Percentiles rank a stretch among this genome's conserved stretches.
Conservation (phyloP, 2,329 filamentous ascomycete species). For the Colletotrichum sojae region DNA sequence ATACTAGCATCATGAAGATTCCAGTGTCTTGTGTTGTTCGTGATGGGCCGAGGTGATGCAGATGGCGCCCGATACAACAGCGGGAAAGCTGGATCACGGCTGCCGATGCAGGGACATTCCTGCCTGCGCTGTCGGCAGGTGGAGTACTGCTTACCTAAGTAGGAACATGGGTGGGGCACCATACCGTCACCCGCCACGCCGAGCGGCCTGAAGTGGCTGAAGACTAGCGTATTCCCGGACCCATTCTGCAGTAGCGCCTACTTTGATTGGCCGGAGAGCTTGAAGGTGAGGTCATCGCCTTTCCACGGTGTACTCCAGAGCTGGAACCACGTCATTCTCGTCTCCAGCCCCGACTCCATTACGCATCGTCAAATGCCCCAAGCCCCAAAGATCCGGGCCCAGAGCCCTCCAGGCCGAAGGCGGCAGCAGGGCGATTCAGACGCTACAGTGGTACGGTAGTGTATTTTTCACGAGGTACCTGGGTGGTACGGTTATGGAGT, state of each 20-base stretch:
- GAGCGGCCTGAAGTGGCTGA: conserved; percentile 30
- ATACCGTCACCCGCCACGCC: conserved; percentile 32
- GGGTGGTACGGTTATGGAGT: not conserved
- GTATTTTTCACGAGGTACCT: too few relatives aligned
- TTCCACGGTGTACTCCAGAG: not conserved
- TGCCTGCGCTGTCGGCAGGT: not conserved
- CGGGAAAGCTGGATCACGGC: too few relatives aligned
- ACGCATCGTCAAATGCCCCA: conserved; percentile 31
- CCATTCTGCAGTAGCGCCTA: not conserved
- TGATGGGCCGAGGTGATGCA: too few relatives aligned
- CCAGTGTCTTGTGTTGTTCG: too few relatives aligned
- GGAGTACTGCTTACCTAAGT: conserved; percentile 21
- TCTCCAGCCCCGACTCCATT: conserved; percentile 31
- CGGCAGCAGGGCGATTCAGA: too few relatives aligned
- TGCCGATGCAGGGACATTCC: too few relatives aligned
- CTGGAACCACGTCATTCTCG: conserved; percentile 40
- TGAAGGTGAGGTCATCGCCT: conserved; percentile 31
- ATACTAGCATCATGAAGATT: too few relatives aligned
- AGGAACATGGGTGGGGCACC: not conserved
- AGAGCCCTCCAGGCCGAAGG: too few relatives aligned
- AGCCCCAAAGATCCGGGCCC: not conserved
- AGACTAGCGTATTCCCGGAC: conserved; percentile 5
- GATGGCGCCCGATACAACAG: too few relatives aligned
- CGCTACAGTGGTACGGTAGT: too few relatives aligned
- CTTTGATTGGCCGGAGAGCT: conserved; percentile 3